A percentile compares a stretch with the other conserved stretches of the same genome.
Evolutionary conservation across 805 yeast species (phyloP).

Genomic region (Ogataea wickerhamii): DNA sequence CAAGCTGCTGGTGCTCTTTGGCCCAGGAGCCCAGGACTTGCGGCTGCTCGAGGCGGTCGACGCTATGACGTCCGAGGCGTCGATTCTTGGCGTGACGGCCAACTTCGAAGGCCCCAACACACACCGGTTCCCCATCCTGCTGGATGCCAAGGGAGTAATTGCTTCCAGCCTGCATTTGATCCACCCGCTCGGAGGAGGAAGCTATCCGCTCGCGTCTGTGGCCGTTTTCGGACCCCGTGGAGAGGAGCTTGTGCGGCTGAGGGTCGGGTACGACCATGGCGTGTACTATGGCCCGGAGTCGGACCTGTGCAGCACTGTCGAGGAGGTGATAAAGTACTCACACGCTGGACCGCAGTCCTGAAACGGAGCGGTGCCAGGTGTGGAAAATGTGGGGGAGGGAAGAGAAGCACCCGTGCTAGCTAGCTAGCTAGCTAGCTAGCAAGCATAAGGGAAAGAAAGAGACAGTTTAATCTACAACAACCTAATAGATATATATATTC

Average conservation of each 20-base stretch:
- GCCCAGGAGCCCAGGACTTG: constrained; percentile 13
- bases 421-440: no score
- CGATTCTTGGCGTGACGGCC: constrained; percentile 25
- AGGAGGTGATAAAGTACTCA: constrained; percentile 15
- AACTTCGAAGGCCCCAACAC: constrained; percentile 10
- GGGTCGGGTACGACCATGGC: constrained; percentile 27
- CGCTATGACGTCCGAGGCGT: background rate
- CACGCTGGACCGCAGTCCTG: no score
- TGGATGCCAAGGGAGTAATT: constrained; percentile 27
- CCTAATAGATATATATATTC: no score
- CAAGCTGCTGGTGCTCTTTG: constrained; percentile 16
- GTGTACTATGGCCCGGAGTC: constrained; percentile 16
- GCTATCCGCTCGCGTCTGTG: constrained; percentile 31
- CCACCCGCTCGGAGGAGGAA: constrained; percentile 37
- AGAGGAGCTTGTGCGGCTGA: constrained; percentile 21
- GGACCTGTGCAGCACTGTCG: constrained; percentile 17
- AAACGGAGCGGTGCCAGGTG: no score
- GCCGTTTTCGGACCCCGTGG: constrained; percentile 25
- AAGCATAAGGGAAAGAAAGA: no score
- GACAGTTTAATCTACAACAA: no score
- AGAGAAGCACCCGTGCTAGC: no score
- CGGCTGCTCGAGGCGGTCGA: constrained; percentile 12
- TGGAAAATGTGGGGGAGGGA: no score
- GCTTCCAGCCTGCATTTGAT: constrained; percentile 22
- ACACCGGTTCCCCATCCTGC: constrained; percentile 25